Evolutionary conservation across 352 stramenopile genomes (phyloP).

Genomic region (Thalassiosira exigua): DNA sequence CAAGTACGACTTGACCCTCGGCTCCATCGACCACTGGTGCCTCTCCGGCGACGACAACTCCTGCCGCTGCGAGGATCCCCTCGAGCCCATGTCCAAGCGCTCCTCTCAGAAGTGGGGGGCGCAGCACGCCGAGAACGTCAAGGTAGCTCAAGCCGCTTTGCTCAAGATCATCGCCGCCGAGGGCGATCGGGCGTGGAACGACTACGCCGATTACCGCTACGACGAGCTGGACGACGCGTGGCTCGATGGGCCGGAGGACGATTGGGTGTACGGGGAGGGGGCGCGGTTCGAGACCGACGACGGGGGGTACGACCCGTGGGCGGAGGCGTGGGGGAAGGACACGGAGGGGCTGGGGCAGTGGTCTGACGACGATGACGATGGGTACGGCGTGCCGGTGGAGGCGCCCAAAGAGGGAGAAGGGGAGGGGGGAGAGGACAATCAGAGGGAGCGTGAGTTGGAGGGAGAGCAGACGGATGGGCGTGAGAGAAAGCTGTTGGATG

Average conservation of each 20-base stretch:
- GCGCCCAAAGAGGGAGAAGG: not conserved
- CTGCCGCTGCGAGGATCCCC: conserved; percentile 76
- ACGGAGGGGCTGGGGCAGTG: conserved; percentile 78
- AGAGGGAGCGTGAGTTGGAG: conserved; percentile 15
- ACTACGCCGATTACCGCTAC: conserved; percentile 41
- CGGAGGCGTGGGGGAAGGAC: conserved; percentile 49
- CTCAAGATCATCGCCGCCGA: too few species aligned
- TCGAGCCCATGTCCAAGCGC: conserved; percentile 40
- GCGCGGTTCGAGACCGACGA: conserved; percentile 28
- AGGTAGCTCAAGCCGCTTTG: too few species aligned
- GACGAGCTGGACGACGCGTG: conserved; percentile 23
- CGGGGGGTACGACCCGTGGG: conserved; percentile 59
- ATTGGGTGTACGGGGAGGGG: conserved; percentile 27
- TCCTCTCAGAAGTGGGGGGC: conserved; percentile 65
- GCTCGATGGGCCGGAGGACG: too few species aligned
- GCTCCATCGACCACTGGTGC: conserved; percentile 76
- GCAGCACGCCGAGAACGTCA: conserved; percentile 64
- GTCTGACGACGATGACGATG: conserved; percentile 78
- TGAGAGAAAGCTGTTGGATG: too few species aligned
- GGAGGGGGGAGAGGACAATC: not conserved
- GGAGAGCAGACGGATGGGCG: too few species aligned
- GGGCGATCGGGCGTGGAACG: too few species aligned
- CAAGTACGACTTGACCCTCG: conserved; percentile 63
- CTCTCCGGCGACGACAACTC: conserved; percentile 70
- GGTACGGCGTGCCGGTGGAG: conserved; percentile 64